phyloP scores from a whole-genome alignment of 2,329 filamentous ascomycete species.

The Epicoccum sorghinum region DNA sequence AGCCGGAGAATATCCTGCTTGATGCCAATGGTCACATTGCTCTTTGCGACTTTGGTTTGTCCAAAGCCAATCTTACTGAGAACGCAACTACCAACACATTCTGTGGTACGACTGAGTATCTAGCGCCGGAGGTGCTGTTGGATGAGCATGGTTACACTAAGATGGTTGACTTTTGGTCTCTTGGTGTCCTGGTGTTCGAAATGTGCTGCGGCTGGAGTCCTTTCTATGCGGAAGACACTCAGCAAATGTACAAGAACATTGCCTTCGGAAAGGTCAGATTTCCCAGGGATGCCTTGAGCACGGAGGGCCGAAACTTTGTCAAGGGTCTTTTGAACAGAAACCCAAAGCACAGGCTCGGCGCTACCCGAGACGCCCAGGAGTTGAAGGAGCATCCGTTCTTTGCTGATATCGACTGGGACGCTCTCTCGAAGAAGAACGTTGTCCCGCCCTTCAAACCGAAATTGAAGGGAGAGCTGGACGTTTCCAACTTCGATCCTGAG shows the following conservation, averaged over 20 bases:
- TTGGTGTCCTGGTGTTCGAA: constrained; percentile 96
- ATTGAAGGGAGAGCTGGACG: constrained; percentile 92
- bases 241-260: constrained; percentile 99
- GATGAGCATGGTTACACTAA: constrained; percentile 98
- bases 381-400: constrained; percentile 96
- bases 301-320: constrained; percentile 96
- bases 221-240: constrained; percentile 98
- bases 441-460: constrained; percentile 98
- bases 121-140: constrained; percentile 91
- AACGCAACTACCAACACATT: constrained; percentile 99
- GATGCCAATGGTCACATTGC: constrained; percentile 98
- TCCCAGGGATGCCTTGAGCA: constrained; percentile 89
- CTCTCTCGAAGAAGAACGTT: constrained; percentile 86
- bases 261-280: constrained; percentile 98
- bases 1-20: constrained; percentile 95
- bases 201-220: constrained; percentile 99
- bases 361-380: constrained; percentile 88
- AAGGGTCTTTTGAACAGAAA: constrained; percentile 97
- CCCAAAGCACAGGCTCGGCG: constrained; percentile 91
- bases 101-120: constrained; percentile 96
- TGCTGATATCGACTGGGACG: constrained; percentile 89
- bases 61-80: constrained; percentile 95
- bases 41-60: constrained; percentile 95
- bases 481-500: constrained; percentile 97
- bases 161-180: constrained; percentile 99